phyloP scores from a whole-genome alignment of 1,139 yeast genomes.

The Nakaseomyces sp. region DNA sequence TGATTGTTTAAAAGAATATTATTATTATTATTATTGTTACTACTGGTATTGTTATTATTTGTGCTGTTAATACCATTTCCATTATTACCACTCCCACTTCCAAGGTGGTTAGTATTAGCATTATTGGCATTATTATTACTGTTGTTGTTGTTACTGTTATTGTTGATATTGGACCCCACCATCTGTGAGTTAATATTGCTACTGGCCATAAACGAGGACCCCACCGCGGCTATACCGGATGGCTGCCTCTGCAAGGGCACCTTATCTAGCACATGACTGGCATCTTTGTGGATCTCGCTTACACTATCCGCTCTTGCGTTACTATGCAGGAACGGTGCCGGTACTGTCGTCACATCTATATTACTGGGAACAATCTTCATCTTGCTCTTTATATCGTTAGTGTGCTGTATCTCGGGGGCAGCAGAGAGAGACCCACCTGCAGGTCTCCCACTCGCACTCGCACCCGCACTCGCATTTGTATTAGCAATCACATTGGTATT shows the following conservation, averaged over 20 bases:
- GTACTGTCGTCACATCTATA: not conserved
- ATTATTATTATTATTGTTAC: conserved; percentile 5
- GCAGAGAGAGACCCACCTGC: not conserved
- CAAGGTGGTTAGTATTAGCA: too few species aligned
- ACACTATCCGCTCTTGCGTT: not conserved
- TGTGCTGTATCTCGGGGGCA: not conserved
- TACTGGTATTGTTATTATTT: conserved; percentile 4
- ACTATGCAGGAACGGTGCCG: not conserved
- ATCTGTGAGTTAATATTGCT: not conserved
- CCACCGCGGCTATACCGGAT: not conserved
- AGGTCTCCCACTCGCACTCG: conserved; percentile 1
- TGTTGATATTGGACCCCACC: not conserved
- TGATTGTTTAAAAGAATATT: conserved; percentile 3
- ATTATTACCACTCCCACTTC: too few species aligned
- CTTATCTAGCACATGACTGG: conserved; percentile 2
- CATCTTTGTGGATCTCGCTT: not conserved
- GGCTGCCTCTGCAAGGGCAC: conserved; percentile 1
- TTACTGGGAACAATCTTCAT: conserved; percentile 3
- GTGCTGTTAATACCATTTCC: not conserved
- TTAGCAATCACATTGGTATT: too few species aligned
- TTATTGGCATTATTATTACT: conserved; percentile 6
- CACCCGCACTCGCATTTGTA: too few species aligned
- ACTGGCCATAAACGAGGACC: not conserved
- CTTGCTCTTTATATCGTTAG: conserved; percentile 1
- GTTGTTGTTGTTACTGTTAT: not conserved